Percentiles rank a stretch among this genome's conserved stretches.
phyloP scores from a whole-genome alignment of 2,329 filamentous ascomycete species.

The Fusarium nodosum region DNA sequence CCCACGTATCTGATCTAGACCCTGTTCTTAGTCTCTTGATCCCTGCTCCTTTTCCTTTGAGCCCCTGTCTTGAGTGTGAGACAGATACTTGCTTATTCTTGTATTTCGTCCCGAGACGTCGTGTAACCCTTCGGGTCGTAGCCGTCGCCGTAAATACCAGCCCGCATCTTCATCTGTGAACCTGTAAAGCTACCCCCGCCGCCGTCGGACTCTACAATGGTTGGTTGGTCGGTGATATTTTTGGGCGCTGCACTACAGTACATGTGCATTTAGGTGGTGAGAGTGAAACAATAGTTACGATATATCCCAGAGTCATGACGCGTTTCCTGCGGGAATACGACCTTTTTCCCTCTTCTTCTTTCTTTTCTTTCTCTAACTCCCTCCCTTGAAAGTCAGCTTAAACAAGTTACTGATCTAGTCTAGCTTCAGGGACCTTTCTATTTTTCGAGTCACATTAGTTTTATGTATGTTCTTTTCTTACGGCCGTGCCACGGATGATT shows the following conservation, averaged over 20 bases:
- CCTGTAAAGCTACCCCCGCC: not conserved
- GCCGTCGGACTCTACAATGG: not conserved
- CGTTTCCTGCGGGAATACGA: not conserved
- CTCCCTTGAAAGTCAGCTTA: no score
- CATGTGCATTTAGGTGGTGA: not conserved
- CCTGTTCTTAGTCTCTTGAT: not conserved
- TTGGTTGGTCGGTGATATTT: not conserved
- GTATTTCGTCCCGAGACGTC: constrained; percentile 12
- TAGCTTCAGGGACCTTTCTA: not conserved
- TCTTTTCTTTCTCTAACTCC: not conserved
- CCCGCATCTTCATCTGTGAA: not conserved
- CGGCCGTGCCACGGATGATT: constrained; percentile 2
- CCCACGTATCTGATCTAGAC: not conserved
- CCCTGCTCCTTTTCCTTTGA: no score
- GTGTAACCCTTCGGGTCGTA: constrained; percentile 25
- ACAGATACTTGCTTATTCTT: not conserved
- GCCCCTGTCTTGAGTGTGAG: no score
- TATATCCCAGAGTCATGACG: not conserved
- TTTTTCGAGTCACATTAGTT: not conserved
- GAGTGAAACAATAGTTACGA: not conserved
- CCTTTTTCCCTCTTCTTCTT: not conserved
- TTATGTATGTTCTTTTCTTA: not conserved
- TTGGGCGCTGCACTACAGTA: not conserved
- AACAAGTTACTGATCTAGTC: not conserved
- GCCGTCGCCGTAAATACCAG: constrained; percentile 7